These are phyloP conservation scores for Fonsecaea pugnacius DNA, from an alignment of 2,329 filamentous ascomycete genomes.

Conservation along the genomic window DNA sequence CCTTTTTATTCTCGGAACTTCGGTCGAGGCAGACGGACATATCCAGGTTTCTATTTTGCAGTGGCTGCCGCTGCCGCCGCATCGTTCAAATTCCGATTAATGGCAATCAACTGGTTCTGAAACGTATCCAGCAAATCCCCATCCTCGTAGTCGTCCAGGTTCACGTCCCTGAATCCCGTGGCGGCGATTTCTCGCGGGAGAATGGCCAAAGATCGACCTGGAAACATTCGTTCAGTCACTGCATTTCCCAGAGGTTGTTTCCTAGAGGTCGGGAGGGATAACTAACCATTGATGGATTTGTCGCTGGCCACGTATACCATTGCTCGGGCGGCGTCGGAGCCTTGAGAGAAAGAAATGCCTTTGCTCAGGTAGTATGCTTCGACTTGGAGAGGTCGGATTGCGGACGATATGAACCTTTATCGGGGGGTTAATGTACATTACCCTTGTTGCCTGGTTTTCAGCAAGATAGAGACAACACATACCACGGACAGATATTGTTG, in stretches of 20 bases:
- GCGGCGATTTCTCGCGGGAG: neutral
- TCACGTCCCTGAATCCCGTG: neutral
- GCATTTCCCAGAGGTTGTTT: no score
- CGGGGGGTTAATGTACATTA: no score
- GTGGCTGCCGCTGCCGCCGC: no score
- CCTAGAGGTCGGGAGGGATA: neutral
- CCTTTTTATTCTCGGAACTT: no score
- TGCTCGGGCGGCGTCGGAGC: neutral
- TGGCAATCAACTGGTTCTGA: no score
- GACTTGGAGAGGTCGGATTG: no score
- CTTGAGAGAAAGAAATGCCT: neutral
- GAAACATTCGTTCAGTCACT: neutral
- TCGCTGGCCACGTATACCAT: neutral
- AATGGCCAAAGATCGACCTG: neutral
- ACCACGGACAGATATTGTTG: neutral
- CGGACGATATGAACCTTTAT: no score
- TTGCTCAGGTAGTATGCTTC: neutral
- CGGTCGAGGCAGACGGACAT: no score
- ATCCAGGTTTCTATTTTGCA: no score
- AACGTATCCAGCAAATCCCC: no score
- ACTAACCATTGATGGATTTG: neutral
- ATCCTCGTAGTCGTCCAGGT: slow-evolving; percentile 10
- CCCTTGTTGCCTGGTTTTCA: no score
- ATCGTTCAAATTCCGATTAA: no score
- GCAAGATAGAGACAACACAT: neutral